Evolutionary conservation across 1,284 basidiomycete species (phyloP).

Genomic region (Agroathelia rolfsii): DNA sequence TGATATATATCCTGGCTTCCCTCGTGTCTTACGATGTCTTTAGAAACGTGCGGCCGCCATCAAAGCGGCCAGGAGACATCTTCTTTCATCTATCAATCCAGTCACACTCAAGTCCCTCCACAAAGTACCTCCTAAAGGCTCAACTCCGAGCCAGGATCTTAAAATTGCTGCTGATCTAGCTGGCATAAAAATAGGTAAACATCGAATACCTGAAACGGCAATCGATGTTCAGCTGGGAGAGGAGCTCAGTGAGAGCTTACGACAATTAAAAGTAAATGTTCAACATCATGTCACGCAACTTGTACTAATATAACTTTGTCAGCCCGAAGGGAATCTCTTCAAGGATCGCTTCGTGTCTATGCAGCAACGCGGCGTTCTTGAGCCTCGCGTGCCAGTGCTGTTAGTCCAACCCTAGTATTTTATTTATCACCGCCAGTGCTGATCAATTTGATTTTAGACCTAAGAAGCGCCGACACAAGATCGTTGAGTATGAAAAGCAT

Average conservation of each 20-base stretch:
- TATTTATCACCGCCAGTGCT: background rate
- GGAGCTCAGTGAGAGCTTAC: constrained; percentile 80
- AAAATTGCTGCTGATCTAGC: constrained; percentile 48
- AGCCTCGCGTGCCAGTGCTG: constrained; percentile 67
- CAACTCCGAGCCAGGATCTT: no score
- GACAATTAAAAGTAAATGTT: constrained; percentile 68
- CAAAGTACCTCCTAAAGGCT: no score
- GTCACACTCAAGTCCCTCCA: constrained; percentile 43
- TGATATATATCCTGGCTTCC: no score
- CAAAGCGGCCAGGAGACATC: constrained; percentile 44
- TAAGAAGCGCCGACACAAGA: constrained; percentile 46
- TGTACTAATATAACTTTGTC: constrained; percentile 4
- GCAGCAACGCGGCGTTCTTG: constrained; percentile 70
- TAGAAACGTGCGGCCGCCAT: constrained; percentile 60
- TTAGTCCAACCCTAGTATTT: constrained; percentile 31
- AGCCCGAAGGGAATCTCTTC: constrained; percentile 93
- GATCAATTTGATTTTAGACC: constrained; percentile 34
- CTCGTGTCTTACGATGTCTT: no score
- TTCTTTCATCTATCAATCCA: constrained; percentile 49
- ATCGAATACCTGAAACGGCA: constrained; percentile 58
- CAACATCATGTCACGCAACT: no score
- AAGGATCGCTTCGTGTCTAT: constrained; percentile 79
- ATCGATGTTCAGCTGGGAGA: constrained; percentile 88
- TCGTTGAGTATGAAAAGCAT: constrained; percentile 81
- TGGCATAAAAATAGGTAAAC: constrained; percentile 67